A percentile compares a stretch with the other conserved stretches of the same genome.
phyloP scores from a whole-genome alignment of 1,139 yeast species.

The Suhomyces maxii region DNA sequence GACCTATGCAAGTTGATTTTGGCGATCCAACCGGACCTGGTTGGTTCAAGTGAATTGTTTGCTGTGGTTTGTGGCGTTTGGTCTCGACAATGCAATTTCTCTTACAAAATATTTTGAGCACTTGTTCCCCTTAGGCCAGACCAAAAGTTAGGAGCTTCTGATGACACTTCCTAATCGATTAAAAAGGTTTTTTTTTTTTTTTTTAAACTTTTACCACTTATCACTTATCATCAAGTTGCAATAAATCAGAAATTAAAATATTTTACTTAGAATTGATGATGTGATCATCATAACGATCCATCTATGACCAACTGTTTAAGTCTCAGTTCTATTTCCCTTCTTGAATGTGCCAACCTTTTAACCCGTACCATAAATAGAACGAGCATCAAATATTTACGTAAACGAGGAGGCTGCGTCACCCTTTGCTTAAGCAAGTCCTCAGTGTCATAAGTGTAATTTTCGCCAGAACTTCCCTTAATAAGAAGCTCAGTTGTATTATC shows the following conservation, averaged over 20 bases:
- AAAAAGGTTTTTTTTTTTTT: no score
- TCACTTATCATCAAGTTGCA: no score
- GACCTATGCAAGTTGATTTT: no score
- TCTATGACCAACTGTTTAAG: not conserved
- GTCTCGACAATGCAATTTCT: not conserved
- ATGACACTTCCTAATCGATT: no score
- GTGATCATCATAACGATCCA: not conserved
- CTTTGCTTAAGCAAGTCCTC: not conserved
- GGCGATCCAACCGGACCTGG: no score
- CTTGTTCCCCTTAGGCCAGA: not conserved
- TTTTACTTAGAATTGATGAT: not conserved
- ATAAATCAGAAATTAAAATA: no score
- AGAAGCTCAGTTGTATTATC: conserved; percentile 11
- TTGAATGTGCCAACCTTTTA: not conserved
- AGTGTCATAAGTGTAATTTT: not conserved
- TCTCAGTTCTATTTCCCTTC: not conserved
- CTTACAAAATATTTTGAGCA: not conserved
- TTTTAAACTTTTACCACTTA: no score
- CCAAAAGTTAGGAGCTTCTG: not conserved
- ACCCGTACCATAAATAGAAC: conserved; percentile 4
- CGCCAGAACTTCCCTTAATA: conserved; percentile 4
- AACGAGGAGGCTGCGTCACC: not conserved
- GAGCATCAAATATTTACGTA: conserved; percentile 1
- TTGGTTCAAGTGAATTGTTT: no score
- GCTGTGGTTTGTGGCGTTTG: not conserved